Evolutionary conservation across 2,329 filamentous ascomycete genomes (phyloP).

Genomic region (Aspergillus pseudoterreus): DNA sequence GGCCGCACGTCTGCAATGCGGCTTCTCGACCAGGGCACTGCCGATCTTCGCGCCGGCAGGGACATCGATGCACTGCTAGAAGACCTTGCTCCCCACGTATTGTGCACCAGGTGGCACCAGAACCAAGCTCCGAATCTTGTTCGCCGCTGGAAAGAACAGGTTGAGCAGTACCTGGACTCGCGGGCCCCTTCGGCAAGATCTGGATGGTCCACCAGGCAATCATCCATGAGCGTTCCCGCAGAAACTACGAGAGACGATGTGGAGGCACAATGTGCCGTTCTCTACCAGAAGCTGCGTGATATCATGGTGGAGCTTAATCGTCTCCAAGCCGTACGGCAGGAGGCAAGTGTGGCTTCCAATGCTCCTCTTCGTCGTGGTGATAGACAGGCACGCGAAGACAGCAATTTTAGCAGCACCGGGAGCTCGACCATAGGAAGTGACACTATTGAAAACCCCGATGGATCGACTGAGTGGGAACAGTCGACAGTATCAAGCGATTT

Average conservation of each 20-base stretch:
- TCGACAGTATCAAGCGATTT: not conserved
- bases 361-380: too few species aligned
- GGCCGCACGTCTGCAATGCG: conserved; percentile 9
- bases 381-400: too few species aligned
- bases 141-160: conserved; percentile 7
- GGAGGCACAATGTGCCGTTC: not conserved
- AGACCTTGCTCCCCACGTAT: conserved; percentile 19
- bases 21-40: conserved; percentile 15
- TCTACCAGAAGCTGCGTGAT: too few species aligned
- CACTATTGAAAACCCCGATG: not conserved
- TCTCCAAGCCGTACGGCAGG: too few species aligned
- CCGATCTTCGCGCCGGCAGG: conserved; percentile 7
- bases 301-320: too few species aligned
- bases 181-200: not conserved
- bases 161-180: not conserved
- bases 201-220: not conserved
- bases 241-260: too few species aligned
- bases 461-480: not conserved
- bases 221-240: not conserved
- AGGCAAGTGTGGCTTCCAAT: too few species aligned
- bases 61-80: conserved; percentile 13
- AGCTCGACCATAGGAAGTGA: not conserved
- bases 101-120: conserved; percentile 20
- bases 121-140: conserved; percentile 13
- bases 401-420: not conserved